These are phyloP conservation scores for Leptosphaerulina australis DNA, from an alignment of 2,329 filamentous ascomycete species.

Conservation along the genomic window DNA sequence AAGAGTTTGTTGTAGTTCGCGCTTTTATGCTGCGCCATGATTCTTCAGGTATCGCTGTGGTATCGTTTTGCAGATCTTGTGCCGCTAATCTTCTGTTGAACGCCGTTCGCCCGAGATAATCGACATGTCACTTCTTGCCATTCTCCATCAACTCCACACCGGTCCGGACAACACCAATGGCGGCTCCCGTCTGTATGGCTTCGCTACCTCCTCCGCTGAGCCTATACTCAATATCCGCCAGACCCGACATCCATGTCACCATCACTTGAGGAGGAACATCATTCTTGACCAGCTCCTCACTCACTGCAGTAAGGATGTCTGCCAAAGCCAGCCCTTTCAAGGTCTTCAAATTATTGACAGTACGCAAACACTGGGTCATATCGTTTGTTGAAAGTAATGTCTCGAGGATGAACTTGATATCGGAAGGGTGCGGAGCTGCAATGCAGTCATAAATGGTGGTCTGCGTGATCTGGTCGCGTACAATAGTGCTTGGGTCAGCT, in stretches of 20 bases:
- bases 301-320: constrained; percentile 86
- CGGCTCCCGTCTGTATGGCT: constrained; percentile 85
- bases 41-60: constrained; percentile 6
- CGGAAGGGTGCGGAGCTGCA: constrained; percentile 87
- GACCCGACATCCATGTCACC: constrained; percentile 87
- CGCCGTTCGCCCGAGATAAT: constrained; percentile 2
- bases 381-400: constrained; percentile 85
- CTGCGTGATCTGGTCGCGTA: constrained; percentile 86
- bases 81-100: constrained; percentile 3
- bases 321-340: constrained; percentile 86
- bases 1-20: not conserved
- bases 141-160: constrained; percentile 73
- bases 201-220: constrained; percentile 88
- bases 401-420: constrained; percentile 81
- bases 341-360: constrained; percentile 85
- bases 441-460: constrained; percentile 97
- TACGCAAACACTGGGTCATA: constrained; percentile 85
- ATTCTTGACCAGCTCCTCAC: constrained; percentile 79
- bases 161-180: constrained; percentile 85
- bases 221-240: constrained; percentile 92
- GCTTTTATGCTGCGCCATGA: constrained; percentile 4
- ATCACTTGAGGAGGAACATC: constrained; percentile 87
- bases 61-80: constrained; percentile 5
- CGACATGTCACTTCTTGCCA: constrained; percentile 31
- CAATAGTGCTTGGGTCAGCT: constrained; percentile 62